These are phyloP conservation scores for Plectosphaerella sp. DNA, from an alignment of 2,329 filamentous ascomycete species.

Conservation along the genomic window DNA sequence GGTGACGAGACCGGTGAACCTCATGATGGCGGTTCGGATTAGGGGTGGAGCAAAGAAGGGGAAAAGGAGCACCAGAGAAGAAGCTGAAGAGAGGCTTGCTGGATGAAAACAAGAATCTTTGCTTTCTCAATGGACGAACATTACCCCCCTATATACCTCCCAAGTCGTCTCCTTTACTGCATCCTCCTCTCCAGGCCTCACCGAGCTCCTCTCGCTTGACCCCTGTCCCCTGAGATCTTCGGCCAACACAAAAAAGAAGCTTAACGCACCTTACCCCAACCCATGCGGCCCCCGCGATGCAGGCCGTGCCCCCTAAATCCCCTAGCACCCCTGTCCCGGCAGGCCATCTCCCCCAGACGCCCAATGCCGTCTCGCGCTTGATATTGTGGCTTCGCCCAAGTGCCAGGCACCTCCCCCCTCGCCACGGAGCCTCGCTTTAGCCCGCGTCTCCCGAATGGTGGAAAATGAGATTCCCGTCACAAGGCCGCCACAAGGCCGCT, in stretches of 20 bases:
- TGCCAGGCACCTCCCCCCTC: neutral
- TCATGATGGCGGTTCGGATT: slow-evolving; percentile 4
- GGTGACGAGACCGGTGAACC: slow-evolving; percentile 4
- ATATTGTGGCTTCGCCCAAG: slow-evolving; percentile 1
- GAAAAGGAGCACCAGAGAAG: neutral
- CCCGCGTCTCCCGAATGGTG: neutral
- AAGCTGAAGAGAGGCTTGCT: no score
- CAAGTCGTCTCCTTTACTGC: no score
- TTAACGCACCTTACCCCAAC: neutral
- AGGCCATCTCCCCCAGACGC: neutral
- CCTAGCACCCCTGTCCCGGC: neutral
- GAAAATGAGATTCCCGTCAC: neutral
- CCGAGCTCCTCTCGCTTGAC: no score
- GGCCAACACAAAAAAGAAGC: neutral
- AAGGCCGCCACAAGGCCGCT: neutral
- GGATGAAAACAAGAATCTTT: no score
- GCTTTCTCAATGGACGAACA: no score
- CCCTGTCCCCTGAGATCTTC: no score
- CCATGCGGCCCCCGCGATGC: no score
- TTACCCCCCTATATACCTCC: neutral
- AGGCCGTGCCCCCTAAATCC: no score
- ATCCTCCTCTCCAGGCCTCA: no score
- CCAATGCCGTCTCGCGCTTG: neutral
- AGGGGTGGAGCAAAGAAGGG: neutral
- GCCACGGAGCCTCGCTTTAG: neutral